Percentiles rank a stretch among this genome's conserved stretches.
phyloP scores from a whole-genome alignment of 257 asterid species.

The Forsythia viridissima region DNA sequence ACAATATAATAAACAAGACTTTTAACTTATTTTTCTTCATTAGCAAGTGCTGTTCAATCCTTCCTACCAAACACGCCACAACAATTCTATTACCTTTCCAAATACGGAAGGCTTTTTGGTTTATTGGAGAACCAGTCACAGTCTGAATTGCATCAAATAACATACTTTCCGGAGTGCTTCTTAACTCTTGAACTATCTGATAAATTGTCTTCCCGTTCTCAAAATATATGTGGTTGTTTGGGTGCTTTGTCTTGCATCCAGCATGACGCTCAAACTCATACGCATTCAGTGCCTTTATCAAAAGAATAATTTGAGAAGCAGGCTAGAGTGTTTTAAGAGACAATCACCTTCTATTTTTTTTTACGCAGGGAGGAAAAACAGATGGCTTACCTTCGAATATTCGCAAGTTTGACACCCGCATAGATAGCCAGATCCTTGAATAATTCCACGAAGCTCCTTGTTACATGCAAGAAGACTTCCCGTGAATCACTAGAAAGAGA shows the following conservation, averaged over 20 bases:
- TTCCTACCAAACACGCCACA: not conserved
- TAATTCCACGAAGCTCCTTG: slow-evolving; percentile 87
- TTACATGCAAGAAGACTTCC: slow-evolving; percentile 25
- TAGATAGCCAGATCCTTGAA: slow-evolving; percentile 90
- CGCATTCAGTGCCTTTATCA: slow-evolving; percentile 77
- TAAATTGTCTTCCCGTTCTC: slow-evolving; percentile 91
- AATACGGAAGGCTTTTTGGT: slow-evolving; percentile 84
- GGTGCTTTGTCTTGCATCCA: slow-evolving; percentile 89
- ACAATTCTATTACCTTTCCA: slow-evolving; percentile 76
- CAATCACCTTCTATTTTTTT: not conserved
- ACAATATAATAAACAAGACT: not conserved
- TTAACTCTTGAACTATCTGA: slow-evolving; percentile 91
- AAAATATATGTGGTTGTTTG: slow-evolving; percentile 88
- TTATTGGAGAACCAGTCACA: slow-evolving; percentile 88
- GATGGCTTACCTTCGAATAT: slow-evolving; percentile 67
- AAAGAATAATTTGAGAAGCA: not conserved
- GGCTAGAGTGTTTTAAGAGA: not conserved
- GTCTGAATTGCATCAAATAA: slow-evolving; percentile 79
- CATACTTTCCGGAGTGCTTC: slow-evolving; percentile 74
- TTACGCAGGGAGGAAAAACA: not conserved
- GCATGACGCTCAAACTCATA: slow-evolving; percentile 96
- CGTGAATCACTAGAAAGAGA: slow-evolving; percentile 25
- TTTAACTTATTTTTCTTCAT: not conserved
- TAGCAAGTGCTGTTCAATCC: not conserved
- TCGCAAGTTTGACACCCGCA: slow-evolving; percentile 86